These are phyloP conservation scores for Colletotrichum spaethianum DNA, from an alignment of 2,329 filamentous ascomycete species.

Conservation along the genomic window DNA sequence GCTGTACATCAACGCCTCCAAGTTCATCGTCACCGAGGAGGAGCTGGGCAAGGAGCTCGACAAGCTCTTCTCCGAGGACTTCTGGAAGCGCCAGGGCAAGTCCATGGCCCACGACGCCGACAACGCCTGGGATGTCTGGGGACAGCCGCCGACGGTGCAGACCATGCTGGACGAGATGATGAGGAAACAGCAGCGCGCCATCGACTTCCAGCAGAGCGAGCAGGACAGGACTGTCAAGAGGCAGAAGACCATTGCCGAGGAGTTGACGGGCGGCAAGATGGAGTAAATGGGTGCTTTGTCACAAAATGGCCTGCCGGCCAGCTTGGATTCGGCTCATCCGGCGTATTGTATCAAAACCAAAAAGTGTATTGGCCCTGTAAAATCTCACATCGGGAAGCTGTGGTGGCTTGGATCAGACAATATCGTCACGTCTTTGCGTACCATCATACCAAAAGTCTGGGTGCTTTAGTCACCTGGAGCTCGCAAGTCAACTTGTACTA, in stretches of 20 bases:
- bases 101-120: conserved; percentile 50
- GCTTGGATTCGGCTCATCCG: conserved; percentile 15
- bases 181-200: conserved; percentile 42
- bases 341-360: conserved; percentile 18
- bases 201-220: conserved; percentile 50
- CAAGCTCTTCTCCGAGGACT: conserved; percentile 78
- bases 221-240: conserved; percentile 62
- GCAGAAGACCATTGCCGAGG: conserved; percentile 70
- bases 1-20: conserved; percentile 88
- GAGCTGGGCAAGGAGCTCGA: conserved; percentile 84
- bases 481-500: conserved; percentile 34
- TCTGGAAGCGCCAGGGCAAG: conserved; percentile 60
- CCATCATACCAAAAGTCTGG: conserved; percentile 12
- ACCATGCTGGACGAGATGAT: conserved; percentile 59
- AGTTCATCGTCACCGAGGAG: conserved; percentile 87
- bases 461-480: conserved; percentile 15
- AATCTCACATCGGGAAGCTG: conserved; percentile 23
- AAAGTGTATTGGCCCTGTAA: conserved; percentile 19
- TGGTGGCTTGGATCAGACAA: conserved; percentile 14
- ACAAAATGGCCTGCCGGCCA: conserved; percentile 23
- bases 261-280: conserved; percentile 73
- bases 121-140: conserved; percentile 68
- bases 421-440: conserved; percentile 15
- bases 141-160: conserved; percentile 60
- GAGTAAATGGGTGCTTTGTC: conserved; percentile 49